A percentile compares a stretch with the other conserved stretches of the same genome.
phyloP scores from a whole-genome alignment of 805 yeast species.

The Metschnikowia similis region DNA sequence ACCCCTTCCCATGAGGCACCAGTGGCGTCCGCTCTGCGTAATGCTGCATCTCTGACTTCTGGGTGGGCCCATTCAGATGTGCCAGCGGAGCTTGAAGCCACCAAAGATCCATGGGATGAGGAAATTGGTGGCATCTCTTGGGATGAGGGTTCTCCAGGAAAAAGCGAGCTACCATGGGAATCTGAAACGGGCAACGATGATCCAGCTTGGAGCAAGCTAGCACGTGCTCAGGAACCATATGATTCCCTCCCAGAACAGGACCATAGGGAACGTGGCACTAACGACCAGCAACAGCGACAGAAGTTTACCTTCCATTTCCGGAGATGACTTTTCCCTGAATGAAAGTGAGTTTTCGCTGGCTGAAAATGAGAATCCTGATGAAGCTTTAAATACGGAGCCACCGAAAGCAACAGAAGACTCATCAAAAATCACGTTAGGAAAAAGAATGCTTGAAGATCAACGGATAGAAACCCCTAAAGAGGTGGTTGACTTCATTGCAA shows the following conservation, averaged over 20 bases:
- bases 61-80: not conserved
- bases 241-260: not conserved
- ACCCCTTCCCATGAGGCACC: not conserved
- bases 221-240: not conserved
- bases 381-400: no score
- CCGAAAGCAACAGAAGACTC: no score
- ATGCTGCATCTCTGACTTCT: not conserved
- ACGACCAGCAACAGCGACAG: not conserved
- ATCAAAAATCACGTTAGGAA: no score
- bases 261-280: not conserved
- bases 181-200: not conserved
- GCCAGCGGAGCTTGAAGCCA: not conserved
- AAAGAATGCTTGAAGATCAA: no score
- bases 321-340: no score
- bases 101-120: conserved; percentile 16
- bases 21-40: not conserved
- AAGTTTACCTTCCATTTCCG: no score
- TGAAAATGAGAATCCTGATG: no score
- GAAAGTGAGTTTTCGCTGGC: no score
- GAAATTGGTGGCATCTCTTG: conserved; percentile 15
- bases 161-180: conserved; percentile 1
- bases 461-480: no score
- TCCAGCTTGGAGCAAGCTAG: not conserved
- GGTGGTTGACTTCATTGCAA: no score
- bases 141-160: conserved; percentile 13